These are phyloP conservation scores for Claviceps lovelessii DNA, from an alignment of 2,329 filamentous ascomycete species.

Conservation along the genomic window DNA sequence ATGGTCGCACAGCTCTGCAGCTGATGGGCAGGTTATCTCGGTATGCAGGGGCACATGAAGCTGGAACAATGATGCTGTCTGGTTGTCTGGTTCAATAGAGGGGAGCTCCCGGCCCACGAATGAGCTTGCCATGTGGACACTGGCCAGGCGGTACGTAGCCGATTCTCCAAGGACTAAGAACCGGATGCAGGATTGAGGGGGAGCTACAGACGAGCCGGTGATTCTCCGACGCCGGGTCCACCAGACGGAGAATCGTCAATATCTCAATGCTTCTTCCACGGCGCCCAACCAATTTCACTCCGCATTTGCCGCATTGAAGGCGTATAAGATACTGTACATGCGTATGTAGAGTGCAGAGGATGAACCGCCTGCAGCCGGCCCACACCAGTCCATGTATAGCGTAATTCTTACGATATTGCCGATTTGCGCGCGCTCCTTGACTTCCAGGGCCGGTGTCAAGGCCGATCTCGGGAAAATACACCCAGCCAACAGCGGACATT, in stretches of 20 bases:
- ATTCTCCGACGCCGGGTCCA: slow-evolving; percentile 4
- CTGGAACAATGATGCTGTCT: not conserved
- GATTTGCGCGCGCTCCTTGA: too few species aligned
- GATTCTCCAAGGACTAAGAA: too few species aligned
- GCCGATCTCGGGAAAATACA: slow-evolving; percentile 29
- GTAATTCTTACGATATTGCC: not conserved
- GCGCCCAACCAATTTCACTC: too few species aligned
- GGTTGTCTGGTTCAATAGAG: not conserved
- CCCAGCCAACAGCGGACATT: slow-evolving; percentile 56
- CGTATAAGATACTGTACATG: too few species aligned
- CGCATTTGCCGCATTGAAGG: too few species aligned
- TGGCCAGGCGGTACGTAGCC: not conserved
- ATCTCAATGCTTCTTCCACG: too few species aligned
- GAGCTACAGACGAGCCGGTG: slow-evolving; percentile 2
- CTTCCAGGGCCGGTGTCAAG: slow-evolving; percentile 3
- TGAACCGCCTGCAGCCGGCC: not conserved
- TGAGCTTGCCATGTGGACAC: not conserved
- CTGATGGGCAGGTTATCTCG: not conserved
- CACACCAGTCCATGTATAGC: not conserved
- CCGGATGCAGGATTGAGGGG: too few species aligned
- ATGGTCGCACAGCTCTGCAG: not conserved
- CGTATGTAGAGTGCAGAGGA: not conserved
- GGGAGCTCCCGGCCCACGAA: not conserved
- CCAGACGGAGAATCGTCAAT: too few species aligned
- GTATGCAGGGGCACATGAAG: not conserved